These are phyloP conservation scores for Exophiala lecanii-corni DNA, from an alignment of 2,329 filamentous ascomycete species.

Conservation along the genomic window DNA sequence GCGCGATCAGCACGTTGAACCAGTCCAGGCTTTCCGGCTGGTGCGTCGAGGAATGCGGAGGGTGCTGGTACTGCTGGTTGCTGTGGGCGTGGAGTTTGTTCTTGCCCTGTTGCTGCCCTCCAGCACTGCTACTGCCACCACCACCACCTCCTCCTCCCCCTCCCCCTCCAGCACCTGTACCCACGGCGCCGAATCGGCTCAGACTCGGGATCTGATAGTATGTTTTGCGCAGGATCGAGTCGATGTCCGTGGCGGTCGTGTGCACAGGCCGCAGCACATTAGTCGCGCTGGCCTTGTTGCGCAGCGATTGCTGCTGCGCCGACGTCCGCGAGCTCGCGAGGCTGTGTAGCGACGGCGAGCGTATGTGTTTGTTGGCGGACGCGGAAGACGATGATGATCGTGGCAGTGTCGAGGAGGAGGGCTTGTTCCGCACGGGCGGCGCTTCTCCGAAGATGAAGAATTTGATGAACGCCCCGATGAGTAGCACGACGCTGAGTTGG, in stretches of 20 bases:
- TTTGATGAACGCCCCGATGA: constrained; percentile 94
- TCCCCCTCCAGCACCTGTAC: not conserved
- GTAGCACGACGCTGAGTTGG: constrained; percentile 83
- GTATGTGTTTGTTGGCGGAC: constrained; percentile 69
- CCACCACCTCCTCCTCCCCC: not conserved
- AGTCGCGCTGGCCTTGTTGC: constrained; percentile 52
- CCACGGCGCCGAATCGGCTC: not conserved
- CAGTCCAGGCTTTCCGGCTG: constrained; percentile 96
- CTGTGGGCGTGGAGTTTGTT: not conserved
- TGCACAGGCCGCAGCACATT: constrained; percentile 69
- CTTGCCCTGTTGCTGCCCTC: not conserved
- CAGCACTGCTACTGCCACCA: not conserved
- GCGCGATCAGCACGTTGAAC: constrained; percentile 97
- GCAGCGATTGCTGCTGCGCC: constrained; percentile 44
- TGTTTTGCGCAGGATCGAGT: constrained; percentile 80
- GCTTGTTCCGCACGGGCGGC: constrained; percentile 73
- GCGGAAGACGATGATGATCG: constrained; percentile 62
- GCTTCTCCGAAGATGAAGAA: constrained; percentile 99
- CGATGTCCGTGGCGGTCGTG: constrained; percentile 77
- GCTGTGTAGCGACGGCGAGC: constrained; percentile 60
- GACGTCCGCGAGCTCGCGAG: constrained; percentile 33
- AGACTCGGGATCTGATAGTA: constrained; percentile 69
- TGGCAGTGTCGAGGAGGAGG: constrained; percentile 60
- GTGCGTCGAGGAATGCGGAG: constrained; percentile 66
- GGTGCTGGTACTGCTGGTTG: constrained; percentile 15